phyloP scores from a whole-genome alignment of 139 green algal species.

The Coccomyxa sp. region DNA sequence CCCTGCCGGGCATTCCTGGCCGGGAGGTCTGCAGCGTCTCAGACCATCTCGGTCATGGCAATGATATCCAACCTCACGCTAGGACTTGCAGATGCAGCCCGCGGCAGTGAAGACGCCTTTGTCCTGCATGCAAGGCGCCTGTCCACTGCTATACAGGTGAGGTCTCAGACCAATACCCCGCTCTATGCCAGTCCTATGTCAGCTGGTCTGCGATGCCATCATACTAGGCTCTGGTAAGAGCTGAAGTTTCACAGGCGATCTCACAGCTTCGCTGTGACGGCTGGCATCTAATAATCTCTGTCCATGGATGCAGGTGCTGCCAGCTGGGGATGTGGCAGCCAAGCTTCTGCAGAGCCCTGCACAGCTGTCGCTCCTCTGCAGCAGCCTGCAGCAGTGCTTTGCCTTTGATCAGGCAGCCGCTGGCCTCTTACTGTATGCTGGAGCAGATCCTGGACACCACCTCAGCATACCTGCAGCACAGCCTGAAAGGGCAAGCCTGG shows the following conservation, averaged over 20 bases:
- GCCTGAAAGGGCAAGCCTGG: background rate
- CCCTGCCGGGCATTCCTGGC: conserved; percentile 30
- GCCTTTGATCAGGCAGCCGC: conserved; percentile 42
- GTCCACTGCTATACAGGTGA: background rate
- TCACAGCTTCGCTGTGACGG: too few species aligned
- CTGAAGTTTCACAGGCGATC: too few species aligned
- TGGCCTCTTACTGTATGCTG: conserved; percentile 37
- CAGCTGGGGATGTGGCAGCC: conserved; percentile 1
- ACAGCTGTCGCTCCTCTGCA: conserved; percentile 18
- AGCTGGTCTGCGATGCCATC: too few species aligned
- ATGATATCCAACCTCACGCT: background rate
- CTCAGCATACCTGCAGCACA: too few species aligned
- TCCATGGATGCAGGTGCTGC: too few species aligned
- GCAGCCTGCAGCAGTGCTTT: conserved; percentile 37
- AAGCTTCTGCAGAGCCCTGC: conserved; percentile 38
- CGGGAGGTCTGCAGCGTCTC: background rate
- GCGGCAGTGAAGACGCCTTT: background rate
- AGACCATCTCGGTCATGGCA: background rate
- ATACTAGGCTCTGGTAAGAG: too few species aligned
- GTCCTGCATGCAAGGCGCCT: background rate
- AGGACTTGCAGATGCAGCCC: background rate
- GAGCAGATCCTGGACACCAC: too few species aligned
- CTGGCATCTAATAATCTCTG: too few species aligned
- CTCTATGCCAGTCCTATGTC: too few species aligned
- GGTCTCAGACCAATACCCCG: too few species aligned